Evolutionary conservation across 345 rosid genomes (phyloP).

Genomic region (Citrus inodora): DNA sequence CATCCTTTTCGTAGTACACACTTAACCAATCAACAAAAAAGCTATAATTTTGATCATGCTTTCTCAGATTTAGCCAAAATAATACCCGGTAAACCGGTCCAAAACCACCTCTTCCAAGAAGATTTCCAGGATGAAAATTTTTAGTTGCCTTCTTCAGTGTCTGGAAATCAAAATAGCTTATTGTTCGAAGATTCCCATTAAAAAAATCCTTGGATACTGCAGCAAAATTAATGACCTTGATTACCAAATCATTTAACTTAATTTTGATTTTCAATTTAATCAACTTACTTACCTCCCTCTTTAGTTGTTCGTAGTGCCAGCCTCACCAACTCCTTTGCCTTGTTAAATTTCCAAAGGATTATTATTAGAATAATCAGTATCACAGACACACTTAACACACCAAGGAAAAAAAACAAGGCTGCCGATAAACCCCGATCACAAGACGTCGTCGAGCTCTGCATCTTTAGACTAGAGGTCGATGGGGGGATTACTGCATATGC

Average conservation of each 20-base stretch:
- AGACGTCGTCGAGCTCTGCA: conserved; percentile 9
- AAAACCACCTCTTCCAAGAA: conserved; percentile 65
- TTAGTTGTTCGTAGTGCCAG: not conserved
- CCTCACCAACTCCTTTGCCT: conserved; percentile 20
- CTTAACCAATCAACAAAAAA: no score
- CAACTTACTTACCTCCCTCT: conserved; percentile 15
- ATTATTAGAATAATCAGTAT: conserved; percentile 27
- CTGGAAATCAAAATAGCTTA: conserved; percentile 47
- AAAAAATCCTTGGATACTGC: conserved; percentile 40
- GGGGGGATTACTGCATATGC: conserved; percentile 18
- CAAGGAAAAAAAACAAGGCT: conserved; percentile 31
- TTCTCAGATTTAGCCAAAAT: not conserved
- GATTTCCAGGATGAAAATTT: conserved; percentile 46
- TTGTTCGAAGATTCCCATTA: conserved; percentile 39
- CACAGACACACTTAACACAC: conserved; percentile 27
- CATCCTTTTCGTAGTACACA: not conserved
- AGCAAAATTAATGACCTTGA: not conserved
- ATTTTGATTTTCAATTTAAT: not conserved
- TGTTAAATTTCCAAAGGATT: conserved; percentile 24
- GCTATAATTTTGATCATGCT: not conserved
- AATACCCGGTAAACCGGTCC: conserved; percentile 61
- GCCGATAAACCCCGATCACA: conserved; percentile 11
- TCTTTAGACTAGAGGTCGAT: not conserved
- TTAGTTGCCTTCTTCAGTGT: conserved; percentile 62
- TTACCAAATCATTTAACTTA: not conserved